A percentile compares a stretch with the other conserved stretches of the same genome.
These are phyloP conservation scores for Phytopythium montanum DNA, from an alignment of 352 stramenopile species.

Conservation along the genomic window DNA sequence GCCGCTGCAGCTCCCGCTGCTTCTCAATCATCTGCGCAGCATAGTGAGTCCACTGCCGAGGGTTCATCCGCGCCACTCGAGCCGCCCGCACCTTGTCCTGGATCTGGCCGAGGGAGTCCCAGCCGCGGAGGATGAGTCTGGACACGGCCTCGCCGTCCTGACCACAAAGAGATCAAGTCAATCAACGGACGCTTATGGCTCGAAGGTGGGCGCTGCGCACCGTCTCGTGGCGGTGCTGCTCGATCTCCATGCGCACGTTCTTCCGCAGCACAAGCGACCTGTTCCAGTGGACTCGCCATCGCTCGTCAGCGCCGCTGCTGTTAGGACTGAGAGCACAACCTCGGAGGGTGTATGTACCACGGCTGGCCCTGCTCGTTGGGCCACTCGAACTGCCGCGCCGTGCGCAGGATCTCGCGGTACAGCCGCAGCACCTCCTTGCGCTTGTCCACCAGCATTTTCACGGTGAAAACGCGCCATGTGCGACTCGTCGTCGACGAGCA, in stretches of 20 bases:
- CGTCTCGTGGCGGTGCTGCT: constrained; percentile 70
- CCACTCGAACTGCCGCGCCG: constrained; percentile 70
- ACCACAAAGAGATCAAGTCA: neutral
- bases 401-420: constrained; percentile 80
- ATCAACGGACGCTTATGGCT: no score
- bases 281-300: neutral
- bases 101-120: constrained; percentile 75
- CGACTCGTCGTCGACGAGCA: neutral
- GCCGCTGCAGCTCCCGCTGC: constrained; percentile 30
- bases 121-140: constrained; percentile 75
- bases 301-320: neutral
- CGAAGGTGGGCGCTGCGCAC: constrained; percentile 19
- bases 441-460: constrained; percentile 40
- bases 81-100: constrained; percentile 49
- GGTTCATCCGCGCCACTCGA: neutral
- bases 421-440: constrained; percentile 73
- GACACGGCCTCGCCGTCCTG: constrained; percentile 75
- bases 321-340: neutral
- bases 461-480: no score
- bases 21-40: constrained; percentile 43
- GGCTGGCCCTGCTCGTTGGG: constrained; percentile 64
- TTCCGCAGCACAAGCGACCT: constrained; percentile 58
- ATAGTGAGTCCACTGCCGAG: neutral
- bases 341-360: constrained; percentile 30
- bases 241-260: constrained; percentile 80